Percentiles rank a stretch among this genome's conserved stretches.
These are phyloP conservation scores for Colletotrichum neosansevieriae DNA, from an alignment of 2,329 filamentous ascomycete species.

Conservation along the genomic window DNA sequence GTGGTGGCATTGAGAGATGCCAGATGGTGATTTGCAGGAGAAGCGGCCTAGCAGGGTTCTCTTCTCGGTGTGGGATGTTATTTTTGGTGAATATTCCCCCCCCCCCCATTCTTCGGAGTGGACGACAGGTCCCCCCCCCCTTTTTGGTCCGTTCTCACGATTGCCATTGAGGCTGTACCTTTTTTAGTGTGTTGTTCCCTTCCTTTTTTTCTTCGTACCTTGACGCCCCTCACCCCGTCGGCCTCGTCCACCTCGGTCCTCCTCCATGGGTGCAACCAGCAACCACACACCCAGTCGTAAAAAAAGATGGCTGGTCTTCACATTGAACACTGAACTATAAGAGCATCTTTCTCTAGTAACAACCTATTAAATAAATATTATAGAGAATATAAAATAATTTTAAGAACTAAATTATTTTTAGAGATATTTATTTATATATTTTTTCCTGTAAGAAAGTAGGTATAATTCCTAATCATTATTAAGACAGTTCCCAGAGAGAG, in stretches of 20 bases:
- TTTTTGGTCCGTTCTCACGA: constrained; percentile 33
- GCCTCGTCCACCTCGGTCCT: constrained; percentile 15
- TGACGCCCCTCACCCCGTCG: constrained; percentile 18
- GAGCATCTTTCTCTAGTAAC: too few relatives aligned
- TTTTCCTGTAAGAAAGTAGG: too few relatives aligned
- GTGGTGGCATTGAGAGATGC: constrained; percentile 26
- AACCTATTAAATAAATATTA: too few relatives aligned
- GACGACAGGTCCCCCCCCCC: constrained; percentile 37
- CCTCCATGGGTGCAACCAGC: constrained; percentile 37
- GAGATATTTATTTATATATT: too few relatives aligned
- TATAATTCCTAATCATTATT: too few relatives aligned
- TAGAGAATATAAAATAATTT: too few relatives aligned
- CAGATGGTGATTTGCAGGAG: constrained; percentile 38
- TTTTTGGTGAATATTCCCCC: constrained; percentile 36
- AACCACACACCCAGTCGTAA: too few relatives aligned
- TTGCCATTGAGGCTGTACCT: constrained; percentile 41
- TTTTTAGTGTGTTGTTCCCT: constrained; percentile 31
- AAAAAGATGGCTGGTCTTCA: too few relatives aligned
- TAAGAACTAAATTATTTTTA: too few relatives aligned
- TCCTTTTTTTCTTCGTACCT: constrained; percentile 38
- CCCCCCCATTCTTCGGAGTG: constrained; percentile 8
- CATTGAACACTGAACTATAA: too few relatives aligned
- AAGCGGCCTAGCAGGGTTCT: constrained; percentile 31
- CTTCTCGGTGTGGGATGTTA: constrained; percentile 34
- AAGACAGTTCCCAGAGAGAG: too few relatives aligned